Conservation (phyloP, 164 flowering plant genomes). For the Nymphaea thermarum region DNA sequence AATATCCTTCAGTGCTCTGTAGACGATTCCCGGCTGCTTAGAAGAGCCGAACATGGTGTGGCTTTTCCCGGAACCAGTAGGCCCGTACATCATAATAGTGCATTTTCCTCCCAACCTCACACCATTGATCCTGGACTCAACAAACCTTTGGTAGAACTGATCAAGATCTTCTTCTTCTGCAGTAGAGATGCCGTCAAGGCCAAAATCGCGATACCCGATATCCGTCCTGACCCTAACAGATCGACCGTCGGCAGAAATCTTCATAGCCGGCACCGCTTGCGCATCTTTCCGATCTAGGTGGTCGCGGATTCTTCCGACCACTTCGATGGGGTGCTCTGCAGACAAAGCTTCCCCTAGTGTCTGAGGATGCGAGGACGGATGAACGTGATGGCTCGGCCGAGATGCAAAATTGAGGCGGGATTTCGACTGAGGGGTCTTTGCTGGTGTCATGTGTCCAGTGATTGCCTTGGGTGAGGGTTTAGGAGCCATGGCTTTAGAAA, state of each 20-base stretch:
- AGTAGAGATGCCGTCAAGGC: conserved; percentile 73
- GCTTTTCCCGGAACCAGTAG: conserved; percentile 95
- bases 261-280: conserved; percentile 35
- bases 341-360: conserved; percentile 22
- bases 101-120: conserved; percentile 85
- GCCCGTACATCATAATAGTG: conserved; percentile 96
- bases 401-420: conserved; percentile 34
- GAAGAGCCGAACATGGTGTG: conserved; percentile 93
- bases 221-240: conserved; percentile 60
- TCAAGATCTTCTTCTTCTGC: conserved; percentile 79
- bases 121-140: conserved; percentile 63
- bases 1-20: conserved; percentile 64
- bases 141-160: conserved; percentile 65
- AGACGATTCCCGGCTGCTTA: conserved; percentile 89
- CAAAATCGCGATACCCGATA: conserved; percentile 81
- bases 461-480: conserved; percentile 46
- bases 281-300: conserved; percentile 41
- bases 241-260: conserved; percentile 35
- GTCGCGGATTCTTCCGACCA: conserved; percentile 68
- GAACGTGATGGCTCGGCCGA: conserved; percentile 23
- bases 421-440: conserved; percentile 60
- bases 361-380: conserved; percentile 33
- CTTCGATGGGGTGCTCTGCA: conserved; percentile 90
- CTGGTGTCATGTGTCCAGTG: conserved; percentile 17
- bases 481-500: conserved; percentile 35